Conservation (phyloP, 2,329 filamentous ascomycete species). For the Penicillium sp. region DNA sequence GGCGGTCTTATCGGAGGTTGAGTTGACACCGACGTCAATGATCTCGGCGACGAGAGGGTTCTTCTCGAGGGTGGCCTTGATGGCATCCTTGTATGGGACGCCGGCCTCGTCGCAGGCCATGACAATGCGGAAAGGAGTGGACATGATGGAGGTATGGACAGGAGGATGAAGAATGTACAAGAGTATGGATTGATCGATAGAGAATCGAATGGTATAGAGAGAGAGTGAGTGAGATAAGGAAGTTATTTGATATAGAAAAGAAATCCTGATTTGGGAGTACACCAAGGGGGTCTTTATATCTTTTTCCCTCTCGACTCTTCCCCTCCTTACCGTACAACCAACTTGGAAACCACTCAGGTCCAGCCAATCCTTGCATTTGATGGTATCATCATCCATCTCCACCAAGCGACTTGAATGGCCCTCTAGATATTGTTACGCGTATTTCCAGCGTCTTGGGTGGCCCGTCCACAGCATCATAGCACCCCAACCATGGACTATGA, state of each 20-base stretch:
- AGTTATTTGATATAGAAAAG: not conserved
- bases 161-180: not conserved
- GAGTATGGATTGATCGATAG: too few relatives aligned
- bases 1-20: constrained; percentile 68
- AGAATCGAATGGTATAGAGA: not conserved
- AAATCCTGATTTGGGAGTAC: constrained; percentile 1
- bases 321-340: not conserved
- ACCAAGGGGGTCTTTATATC: constrained; percentile 7
- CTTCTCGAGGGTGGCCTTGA: constrained; percentile 68
- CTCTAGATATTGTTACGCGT: not conserved
- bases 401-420: not conserved
- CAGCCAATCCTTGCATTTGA: constrained; percentile 1
- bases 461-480: constrained; percentile 24
- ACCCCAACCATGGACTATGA: not conserved
- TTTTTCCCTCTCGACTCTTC: not conserved
- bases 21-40: constrained; percentile 70
- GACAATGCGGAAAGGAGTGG: constrained; percentile 54
- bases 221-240: not conserved
- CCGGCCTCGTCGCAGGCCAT: constrained; percentile 70
- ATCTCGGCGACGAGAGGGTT: constrained; percentile 66
- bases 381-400: constrained; percentile 1
- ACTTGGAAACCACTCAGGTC: not conserved
- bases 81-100: constrained; percentile 71
- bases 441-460: not conserved
- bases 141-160: constrained; percentile 22